These are phyloP conservation scores for Tolypocladium tropicale DNA, from an alignment of 2,329 filamentous ascomycete genomes.

Conservation along the genomic window DNA sequence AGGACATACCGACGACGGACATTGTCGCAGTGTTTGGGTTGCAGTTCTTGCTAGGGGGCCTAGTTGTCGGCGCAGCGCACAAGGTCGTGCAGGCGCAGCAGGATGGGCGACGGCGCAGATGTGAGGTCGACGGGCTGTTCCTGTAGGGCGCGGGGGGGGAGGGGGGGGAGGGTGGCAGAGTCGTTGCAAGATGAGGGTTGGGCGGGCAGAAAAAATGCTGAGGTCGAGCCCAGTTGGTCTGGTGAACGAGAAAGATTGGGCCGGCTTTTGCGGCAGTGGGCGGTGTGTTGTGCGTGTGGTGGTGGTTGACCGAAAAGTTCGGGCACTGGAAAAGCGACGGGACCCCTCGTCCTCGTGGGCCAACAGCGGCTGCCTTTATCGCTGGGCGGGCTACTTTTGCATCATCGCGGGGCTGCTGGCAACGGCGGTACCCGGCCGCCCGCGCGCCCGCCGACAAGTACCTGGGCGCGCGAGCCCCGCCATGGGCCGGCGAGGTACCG, in stretches of 20 bases:
- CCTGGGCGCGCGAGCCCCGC: slow-evolving; percentile 6
- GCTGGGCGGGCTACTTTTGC: neutral
- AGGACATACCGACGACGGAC: slow-evolving; percentile 43
- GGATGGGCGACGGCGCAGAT: neutral
- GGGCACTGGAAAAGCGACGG: neutral
- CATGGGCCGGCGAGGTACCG: slow-evolving; percentile 5
- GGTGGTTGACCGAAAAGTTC: too few species aligned
- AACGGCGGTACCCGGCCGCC: slow-evolving; percentile 1
- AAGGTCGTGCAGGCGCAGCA: neutral
- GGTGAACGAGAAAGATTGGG: neutral
- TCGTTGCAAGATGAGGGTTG: neutral
- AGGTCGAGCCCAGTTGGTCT: neutral
- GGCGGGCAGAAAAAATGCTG: neutral
- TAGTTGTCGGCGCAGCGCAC: neutral
- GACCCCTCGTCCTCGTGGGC: too few species aligned
- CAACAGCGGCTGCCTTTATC: neutral
- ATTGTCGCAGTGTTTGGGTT: slow-evolving; percentile 28
- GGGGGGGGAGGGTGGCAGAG: too few species aligned
- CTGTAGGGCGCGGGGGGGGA: neutral
- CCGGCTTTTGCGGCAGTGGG: neutral
- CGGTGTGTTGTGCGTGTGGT: neutral
- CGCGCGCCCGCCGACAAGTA: slow-evolving; percentile 1
- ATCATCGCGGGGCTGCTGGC: neutral
- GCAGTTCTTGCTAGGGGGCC: neutral
- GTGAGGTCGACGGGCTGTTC: neutral